A percentile compares a stretch with the other conserved stretches of the same genome.
Evolutionary conservation across 768 basidiomycete species (phyloP).

Genomic region (Boletus patriciae): DNA sequence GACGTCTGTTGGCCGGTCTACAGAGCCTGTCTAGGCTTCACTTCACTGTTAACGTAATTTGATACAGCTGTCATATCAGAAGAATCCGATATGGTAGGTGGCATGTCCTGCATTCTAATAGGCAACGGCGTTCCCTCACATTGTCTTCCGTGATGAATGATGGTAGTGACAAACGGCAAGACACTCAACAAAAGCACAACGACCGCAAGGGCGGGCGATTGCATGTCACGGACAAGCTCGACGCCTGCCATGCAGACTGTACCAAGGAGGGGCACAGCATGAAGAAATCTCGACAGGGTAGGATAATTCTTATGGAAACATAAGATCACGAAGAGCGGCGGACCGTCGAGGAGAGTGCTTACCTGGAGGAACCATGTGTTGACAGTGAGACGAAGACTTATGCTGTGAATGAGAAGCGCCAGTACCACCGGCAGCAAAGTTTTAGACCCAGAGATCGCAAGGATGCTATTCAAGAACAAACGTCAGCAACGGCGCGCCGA

Average conservation of each 20-base stretch:
- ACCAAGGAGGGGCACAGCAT: no score
- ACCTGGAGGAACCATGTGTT: conserved; percentile 7
- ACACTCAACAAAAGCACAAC: no score
- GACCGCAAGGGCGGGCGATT: no score
- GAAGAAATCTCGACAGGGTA: no score
- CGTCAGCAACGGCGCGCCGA: no score
- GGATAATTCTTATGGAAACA: neutral
- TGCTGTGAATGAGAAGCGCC: conserved; percentile 18
- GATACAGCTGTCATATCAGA: neutral
- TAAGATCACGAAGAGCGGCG: neutral
- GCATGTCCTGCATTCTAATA: neutral
- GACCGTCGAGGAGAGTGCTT: neutral
- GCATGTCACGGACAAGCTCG: no score
- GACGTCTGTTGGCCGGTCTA: neutral
- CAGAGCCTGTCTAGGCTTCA: neutral
- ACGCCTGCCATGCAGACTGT: no score
- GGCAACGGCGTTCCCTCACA: no score
- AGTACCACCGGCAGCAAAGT: neutral
- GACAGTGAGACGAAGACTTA: conserved; percentile 15
- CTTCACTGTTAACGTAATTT: neutral
- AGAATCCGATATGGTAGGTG: neutral
- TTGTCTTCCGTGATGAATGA: no score
- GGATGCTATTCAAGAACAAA: no score
- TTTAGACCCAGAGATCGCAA: no score
- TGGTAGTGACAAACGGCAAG: no score